phyloP scores from a whole-genome alignment of 2,329 filamentous ascomycete species.

The Samsoniella hepiali region DNA sequence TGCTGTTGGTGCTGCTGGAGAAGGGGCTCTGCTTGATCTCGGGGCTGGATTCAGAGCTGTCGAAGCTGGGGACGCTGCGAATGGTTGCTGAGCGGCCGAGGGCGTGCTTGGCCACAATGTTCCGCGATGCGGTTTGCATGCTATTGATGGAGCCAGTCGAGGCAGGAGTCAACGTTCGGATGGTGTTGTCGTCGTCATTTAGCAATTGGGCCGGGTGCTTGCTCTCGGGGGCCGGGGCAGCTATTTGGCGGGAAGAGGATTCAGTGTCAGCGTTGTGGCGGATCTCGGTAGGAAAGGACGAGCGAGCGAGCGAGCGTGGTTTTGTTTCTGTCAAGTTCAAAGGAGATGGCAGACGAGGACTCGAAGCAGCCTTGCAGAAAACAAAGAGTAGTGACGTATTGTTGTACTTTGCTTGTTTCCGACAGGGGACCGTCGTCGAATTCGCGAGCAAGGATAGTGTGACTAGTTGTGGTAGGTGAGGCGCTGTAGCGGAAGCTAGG shows the following conservation, averaged over 20 bases:
- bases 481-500: neutral
- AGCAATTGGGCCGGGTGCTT: constrained; percentile 25
- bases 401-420: constrained; percentile 1
- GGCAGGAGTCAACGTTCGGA: constrained; percentile 37
- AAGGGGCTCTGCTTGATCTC: constrained; percentile 50
- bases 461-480: neutral
- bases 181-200: constrained; percentile 32
- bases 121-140: constrained; percentile 32
- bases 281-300: neutral
- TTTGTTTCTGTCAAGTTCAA: neutral
- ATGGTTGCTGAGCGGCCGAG: constrained; percentile 45
- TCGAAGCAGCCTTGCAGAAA: neutral
- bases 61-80: constrained; percentile 55
- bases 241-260: constrained; percentile 11
- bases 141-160: constrained; percentile 40
- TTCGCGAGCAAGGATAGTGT: constrained; percentile 8
- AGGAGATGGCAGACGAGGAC: neutral
- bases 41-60: constrained; percentile 46
- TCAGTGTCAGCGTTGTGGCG: constrained; percentile 8
- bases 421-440: constrained; percentile 6
- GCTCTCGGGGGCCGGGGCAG: constrained; percentile 20
- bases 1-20: constrained; percentile 56
- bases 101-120: constrained; percentile 29
- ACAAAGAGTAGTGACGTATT: constrained; percentile 8
- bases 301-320: neutral